Percentiles rank a stretch among this genome's conserved stretches.
Conservation (phyloP, 176 grass and related monocot genomes). For the Pharus latifolius region DNA sequence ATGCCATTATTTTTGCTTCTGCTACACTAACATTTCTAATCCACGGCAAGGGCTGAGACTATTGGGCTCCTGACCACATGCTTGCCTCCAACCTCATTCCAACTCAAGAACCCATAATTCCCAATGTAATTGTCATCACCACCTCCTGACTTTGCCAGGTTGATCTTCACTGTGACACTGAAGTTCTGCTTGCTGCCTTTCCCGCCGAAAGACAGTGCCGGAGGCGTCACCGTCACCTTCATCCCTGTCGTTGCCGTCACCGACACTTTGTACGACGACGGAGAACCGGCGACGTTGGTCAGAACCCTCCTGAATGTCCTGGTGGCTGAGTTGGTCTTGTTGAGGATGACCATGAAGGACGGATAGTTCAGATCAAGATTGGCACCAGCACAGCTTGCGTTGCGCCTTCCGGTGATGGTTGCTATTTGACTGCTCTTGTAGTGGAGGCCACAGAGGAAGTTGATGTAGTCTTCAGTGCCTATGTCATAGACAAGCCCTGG, state of each 20-base stretch:
- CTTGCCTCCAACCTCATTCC: constrained; percentile 65
- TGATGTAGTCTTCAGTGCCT: constrained; percentile 43
- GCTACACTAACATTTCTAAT: neutral
- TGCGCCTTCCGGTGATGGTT: constrained; percentile 20
- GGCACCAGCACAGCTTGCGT: constrained; percentile 21
- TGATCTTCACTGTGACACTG: constrained; percentile 37
- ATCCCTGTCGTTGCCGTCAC: constrained; percentile 32
- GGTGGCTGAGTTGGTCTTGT: constrained; percentile 21
- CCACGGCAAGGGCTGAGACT: constrained; percentile 52
- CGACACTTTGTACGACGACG: constrained; percentile 19
- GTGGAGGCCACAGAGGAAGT: constrained; percentile 42
- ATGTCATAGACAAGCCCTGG: constrained; percentile 60
- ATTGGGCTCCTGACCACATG: constrained; percentile 65
- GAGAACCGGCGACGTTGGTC: constrained; percentile 24
- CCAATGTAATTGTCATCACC: constrained; percentile 24
- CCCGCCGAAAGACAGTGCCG: constrained; percentile 28
- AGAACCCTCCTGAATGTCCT: constrained; percentile 46
- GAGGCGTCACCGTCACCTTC: constrained; percentile 46
- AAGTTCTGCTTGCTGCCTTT: constrained; percentile 54
- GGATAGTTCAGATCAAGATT: constrained; percentile 66
- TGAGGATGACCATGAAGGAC: constrained; percentile 63
- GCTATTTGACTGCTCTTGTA: constrained; percentile 43
- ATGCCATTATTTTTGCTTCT: constrained; percentile 6
- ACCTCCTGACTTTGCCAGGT: constrained; percentile 15
- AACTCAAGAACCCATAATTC: constrained; percentile 69